phyloP scores from a whole-genome alignment of 192 early-diverging fungal species.

The Backusella macrospora region DNA sequence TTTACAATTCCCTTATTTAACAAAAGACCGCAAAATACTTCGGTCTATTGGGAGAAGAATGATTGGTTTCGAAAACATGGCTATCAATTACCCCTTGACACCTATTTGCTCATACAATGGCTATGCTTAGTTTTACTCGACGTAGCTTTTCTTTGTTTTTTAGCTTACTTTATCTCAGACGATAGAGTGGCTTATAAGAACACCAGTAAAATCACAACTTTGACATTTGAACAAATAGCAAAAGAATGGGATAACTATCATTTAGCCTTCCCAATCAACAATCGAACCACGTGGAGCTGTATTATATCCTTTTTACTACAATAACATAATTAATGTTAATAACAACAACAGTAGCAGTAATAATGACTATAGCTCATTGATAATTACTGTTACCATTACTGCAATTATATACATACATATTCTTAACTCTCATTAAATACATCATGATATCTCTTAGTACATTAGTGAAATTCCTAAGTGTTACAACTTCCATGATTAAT shows the following conservation, averaged over 20 bases:
- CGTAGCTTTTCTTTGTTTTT: constrained; percentile 28
- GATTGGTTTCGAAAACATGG: constrained; percentile 38
- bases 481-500: constrained; percentile 29
- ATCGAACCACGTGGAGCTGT: constrained; percentile 16
- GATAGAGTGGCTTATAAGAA: constrained; percentile 7
- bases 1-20: constrained; percentile 14
- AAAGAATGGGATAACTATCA: not conserved
- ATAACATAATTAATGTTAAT: not conserved
- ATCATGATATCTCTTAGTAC: constrained; percentile 36
- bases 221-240: not conserved
- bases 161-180: constrained; percentile 26
- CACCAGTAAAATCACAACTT: not conserved
- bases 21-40: not conserved
- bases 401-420: not conserved
- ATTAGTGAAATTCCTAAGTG: constrained; percentile 29
- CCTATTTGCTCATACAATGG: constrained; percentile 34
- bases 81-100: constrained; percentile 28
- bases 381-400: no score
- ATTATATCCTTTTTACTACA: constrained; percentile 32
- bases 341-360: not conserved
- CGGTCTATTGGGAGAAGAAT: constrained; percentile 31
- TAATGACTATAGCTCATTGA: not conserved
- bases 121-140: constrained; percentile 25
- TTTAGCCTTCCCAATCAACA: not conserved
- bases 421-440: constrained; percentile 16